Conservation (phyloP, 164 flowering plant genomes). For the Nymphaea colorata region DNA sequence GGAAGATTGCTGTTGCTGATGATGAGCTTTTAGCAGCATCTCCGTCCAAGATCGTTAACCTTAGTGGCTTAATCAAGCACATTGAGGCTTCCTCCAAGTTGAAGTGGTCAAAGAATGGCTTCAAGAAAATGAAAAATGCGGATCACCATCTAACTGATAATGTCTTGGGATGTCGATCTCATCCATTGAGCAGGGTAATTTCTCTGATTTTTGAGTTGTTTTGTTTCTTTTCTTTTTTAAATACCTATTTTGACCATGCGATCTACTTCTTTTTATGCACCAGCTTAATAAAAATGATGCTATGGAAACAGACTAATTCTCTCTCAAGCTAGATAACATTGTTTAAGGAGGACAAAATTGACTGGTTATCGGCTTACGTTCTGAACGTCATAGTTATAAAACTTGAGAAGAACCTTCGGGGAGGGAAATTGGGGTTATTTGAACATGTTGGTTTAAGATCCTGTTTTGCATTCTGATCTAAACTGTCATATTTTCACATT, state of each 20-base stretch:
- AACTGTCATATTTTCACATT: too few species aligned
- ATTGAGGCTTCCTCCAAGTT: slow-evolving; percentile 44
- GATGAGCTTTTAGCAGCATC: slow-evolving; percentile 15
- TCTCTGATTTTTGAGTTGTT: background rate
- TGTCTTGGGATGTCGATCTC: slow-evolving; percentile 20
- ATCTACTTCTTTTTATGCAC: too few species aligned
- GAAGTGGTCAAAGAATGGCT: slow-evolving; percentile 57
- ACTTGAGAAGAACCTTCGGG: too few species aligned
- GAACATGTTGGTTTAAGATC: too few species aligned
- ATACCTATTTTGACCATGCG: background rate
- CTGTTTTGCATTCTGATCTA: too few species aligned
- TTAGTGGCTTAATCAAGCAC: slow-evolving; percentile 41
- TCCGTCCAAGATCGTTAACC: slow-evolving; percentile 58
- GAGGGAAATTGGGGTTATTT: too few species aligned
- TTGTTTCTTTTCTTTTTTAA: background rate
- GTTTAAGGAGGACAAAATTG: too few species aligned
- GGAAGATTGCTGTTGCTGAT: slow-evolving; percentile 52
- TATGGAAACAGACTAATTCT: too few species aligned
- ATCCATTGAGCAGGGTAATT: slow-evolving; percentile 40
- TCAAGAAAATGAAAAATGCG: slow-evolving; percentile 51
- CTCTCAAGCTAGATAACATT: too few species aligned
- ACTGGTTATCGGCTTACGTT: too few species aligned
- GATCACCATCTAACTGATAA: slow-evolving; percentile 40
- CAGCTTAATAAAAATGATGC: too few species aligned
- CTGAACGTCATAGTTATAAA: too few species aligned